Evolutionary conservation across 345 rosid species (phyloP).

Genomic region (Lepidium aucheri): DNA sequence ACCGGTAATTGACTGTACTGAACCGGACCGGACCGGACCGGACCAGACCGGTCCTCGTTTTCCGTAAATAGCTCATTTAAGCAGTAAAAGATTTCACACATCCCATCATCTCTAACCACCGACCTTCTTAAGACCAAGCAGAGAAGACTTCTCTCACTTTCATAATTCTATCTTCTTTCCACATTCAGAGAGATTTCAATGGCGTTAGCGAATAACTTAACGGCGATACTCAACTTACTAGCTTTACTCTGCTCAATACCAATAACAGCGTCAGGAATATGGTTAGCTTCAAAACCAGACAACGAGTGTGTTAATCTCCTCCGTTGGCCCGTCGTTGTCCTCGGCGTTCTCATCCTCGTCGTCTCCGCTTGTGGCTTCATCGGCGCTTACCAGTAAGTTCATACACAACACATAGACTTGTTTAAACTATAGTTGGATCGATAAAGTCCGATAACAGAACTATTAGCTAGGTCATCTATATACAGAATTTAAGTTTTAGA

Average conservation of each 20-base stretch:
- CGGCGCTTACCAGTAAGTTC: constrained; percentile 59
- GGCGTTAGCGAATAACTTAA: constrained; percentile 86
- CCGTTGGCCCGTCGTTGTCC: constrained; percentile 82
- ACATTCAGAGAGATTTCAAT: constrained; percentile 5
- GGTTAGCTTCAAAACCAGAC: constrained; percentile 84
- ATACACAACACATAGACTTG: neutral
- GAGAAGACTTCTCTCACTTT: constrained; percentile 12
- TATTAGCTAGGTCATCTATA: too few relatives aligned
- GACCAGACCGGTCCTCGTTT: neutral
- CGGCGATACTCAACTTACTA: constrained; percentile 71
- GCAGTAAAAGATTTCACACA: constrained; percentile 14
- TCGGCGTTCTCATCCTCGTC: constrained; percentile 73
- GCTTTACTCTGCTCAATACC: constrained; percentile 87
- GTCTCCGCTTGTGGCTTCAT: constrained; percentile 80
- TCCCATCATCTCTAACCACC: constrained; percentile 25
- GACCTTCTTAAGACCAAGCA: constrained; percentile 13
- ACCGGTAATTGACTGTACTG: neutral
- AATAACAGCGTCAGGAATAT: constrained; percentile 73
- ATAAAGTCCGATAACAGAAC: too few relatives aligned
- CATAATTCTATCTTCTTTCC: neutral
- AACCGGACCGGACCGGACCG: neutral
- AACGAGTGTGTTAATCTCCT: constrained; percentile 63
- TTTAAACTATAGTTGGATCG: too few relatives aligned
- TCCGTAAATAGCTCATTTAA: neutral
- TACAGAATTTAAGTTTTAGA: too few relatives aligned